Percentiles rank a stretch among this genome's conserved stretches.
These are phyloP conservation scores for Saturnispora zaruensis DNA, from an alignment of 805 yeast species.

Conservation along the genomic window DNA sequence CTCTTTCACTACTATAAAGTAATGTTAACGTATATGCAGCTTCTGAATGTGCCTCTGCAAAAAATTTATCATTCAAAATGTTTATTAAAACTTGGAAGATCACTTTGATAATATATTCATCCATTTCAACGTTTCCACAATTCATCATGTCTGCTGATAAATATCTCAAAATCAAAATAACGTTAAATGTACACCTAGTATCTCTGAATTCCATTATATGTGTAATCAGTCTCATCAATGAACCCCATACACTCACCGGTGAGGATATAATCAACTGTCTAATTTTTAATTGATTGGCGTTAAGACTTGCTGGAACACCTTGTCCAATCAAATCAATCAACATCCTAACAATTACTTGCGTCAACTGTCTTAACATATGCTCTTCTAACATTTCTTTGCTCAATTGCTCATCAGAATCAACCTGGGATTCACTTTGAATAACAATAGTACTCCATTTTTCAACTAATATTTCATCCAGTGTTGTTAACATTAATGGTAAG, in stretches of 20 bases:
- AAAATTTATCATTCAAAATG: constrained; percentile 65
- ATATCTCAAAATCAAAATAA: constrained; percentile 70
- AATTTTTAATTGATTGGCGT: constrained; percentile 56
- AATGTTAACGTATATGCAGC: constrained; percentile 85
- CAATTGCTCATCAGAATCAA: constrained; percentile 63
- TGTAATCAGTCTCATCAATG: constrained; percentile 64
- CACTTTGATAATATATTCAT: constrained; percentile 53
- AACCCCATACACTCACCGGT: constrained; percentile 55
- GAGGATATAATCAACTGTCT: constrained; percentile 58
- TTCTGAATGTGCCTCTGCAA: constrained; percentile 81
- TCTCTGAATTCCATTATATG: constrained; percentile 79
- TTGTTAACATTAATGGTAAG: constrained; percentile 65
- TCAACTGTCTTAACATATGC: constrained; percentile 82
- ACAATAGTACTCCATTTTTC: constrained; percentile 69
- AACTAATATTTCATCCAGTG: constrained; percentile 67
- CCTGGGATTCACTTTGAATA: constrained; percentile 41
- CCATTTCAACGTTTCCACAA: constrained; percentile 62
- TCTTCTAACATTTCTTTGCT: constrained; percentile 99
- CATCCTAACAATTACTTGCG: constrained; percentile 83
- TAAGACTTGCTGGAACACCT: constrained; percentile 37
- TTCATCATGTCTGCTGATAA: constrained; percentile 61
- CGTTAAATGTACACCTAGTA: constrained; percentile 86
- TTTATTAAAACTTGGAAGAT: constrained; percentile 62
- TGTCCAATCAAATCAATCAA: constrained; percentile 86
- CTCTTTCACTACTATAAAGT: constrained; percentile 63